A percentile compares a stretch with the other conserved stretches of the same genome.
These are phyloP conservation scores for Arthrobotrys iridis DNA, from an alignment of 2,329 filamentous ascomycete genomes.

Conservation along the genomic window DNA sequence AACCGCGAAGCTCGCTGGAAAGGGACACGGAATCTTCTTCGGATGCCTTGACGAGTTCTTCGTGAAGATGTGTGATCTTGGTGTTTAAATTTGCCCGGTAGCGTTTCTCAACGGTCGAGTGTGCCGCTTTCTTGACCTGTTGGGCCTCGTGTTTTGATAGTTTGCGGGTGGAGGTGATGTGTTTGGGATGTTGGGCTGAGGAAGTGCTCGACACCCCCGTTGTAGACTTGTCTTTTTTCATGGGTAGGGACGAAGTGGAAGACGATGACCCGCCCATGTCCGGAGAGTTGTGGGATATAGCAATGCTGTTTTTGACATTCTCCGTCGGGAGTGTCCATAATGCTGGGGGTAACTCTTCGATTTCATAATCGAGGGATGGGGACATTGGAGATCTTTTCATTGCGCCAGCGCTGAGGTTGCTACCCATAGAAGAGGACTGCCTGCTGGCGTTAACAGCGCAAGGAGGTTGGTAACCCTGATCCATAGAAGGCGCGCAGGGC, in stretches of 20 bases:
- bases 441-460: slow-evolving; percentile 43
- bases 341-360: slow-evolving; percentile 49
- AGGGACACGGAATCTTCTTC: slow-evolving; percentile 50
- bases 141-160: slow-evolving; percentile 53
- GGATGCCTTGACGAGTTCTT: slow-evolving; percentile 52
- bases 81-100: slow-evolving; percentile 52
- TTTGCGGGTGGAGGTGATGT: slow-evolving; percentile 52
- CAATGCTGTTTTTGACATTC: slow-evolving; percentile 37
- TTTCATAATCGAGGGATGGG: slow-evolving; percentile 52
- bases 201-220: slow-evolving; percentile 26
- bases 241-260: slow-evolving; percentile 47
- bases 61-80: slow-evolving; percentile 53
- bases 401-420: slow-evolving; percentile 35
- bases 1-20: slow-evolving; percentile 49
- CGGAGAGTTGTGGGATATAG: slow-evolving; percentile 53
- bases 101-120: slow-evolving; percentile 52
- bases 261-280: slow-evolving; percentile 50
- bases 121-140: slow-evolving; percentile 52
- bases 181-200: slow-evolving; percentile 50
- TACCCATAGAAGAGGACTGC: slow-evolving; percentile 52
- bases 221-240: slow-evolving; percentile 33
- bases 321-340: slow-evolving; percentile 50
- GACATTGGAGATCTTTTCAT: slow-evolving; percentile 52
- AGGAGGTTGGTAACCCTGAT: slow-evolving; percentile 45
- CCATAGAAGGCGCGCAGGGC: slow-evolving; percentile 40